Percentiles rank a stretch among this genome's conserved stretches.
These are phyloP conservation scores for Rosellinia necatrix DNA, from an alignment of 2,329 filamentous ascomycete species.

Conservation along the genomic window DNA sequence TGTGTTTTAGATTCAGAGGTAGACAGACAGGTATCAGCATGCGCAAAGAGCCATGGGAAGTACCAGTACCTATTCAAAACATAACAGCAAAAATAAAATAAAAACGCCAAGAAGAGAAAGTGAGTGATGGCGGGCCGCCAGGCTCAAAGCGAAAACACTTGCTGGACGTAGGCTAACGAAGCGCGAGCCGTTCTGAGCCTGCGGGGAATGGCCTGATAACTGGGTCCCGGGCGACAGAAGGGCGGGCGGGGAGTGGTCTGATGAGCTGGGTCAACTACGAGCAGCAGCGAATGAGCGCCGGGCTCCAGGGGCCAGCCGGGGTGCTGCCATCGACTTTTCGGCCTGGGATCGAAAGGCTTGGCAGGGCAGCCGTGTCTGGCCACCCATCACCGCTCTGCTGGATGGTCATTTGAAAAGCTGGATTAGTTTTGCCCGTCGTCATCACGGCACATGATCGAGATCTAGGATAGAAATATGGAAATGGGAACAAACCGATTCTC, in stretches of 20 bases:
- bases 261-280: conserved; percentile 15
- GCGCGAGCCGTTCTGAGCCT: conserved; percentile 8
- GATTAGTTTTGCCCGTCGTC: conserved; percentile 25
- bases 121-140: not conserved
- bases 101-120: too few species aligned
- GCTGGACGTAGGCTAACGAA: too few species aligned
- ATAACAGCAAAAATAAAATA: too few species aligned
- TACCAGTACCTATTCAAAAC: conserved; percentile 26
- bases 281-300: conserved; percentile 27
- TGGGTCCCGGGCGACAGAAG: conserved; percentile 23
- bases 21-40: too few species aligned
- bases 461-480: conserved; percentile 28
- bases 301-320: conserved; percentile 21
- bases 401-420: conserved; percentile 14
- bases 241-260: conserved; percentile 23
- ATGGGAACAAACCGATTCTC: conserved; percentile 23
- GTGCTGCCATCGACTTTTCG: conserved; percentile 39
- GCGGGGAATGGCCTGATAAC: conserved; percentile 24
- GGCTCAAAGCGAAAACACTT: too few species aligned
- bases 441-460: conserved; percentile 29
- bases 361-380: conserved; percentile 24
- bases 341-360: conserved; percentile 39
- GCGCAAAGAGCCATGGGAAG: too few species aligned
- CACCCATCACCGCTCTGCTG: conserved; percentile 2
- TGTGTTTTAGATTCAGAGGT: too few species aligned